These are phyloP conservation scores for Grifola frondosa DNA, from an alignment of 1,284 basidiomycete genomes.

Conservation along the genomic window DNA sequence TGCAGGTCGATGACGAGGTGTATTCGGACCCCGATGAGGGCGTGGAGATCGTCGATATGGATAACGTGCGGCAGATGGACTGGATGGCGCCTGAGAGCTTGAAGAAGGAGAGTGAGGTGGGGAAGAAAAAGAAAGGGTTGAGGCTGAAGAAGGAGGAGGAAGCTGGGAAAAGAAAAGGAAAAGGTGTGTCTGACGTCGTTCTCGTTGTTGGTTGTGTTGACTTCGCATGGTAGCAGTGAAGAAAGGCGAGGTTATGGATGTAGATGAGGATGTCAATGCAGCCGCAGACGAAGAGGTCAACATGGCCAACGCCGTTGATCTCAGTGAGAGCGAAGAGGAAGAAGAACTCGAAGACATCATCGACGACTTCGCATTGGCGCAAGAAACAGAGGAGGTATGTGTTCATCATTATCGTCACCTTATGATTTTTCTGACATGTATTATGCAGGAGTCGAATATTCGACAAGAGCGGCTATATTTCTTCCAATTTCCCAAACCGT, in stretches of 20 bases:
- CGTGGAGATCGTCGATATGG: conserved; percentile 87
- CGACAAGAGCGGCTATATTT: conserved; percentile 77
- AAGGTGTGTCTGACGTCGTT: conserved; percentile 32
- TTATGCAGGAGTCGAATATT: conserved; percentile 44
- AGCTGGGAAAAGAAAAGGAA: conserved; percentile 29
- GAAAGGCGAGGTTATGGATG: conserved; percentile 29
- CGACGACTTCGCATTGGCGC: conserved; percentile 68
- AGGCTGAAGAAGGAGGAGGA: conserved; percentile 50
- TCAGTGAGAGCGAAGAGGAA: conserved; percentile 85
- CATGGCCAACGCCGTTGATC: conserved; percentile 70
- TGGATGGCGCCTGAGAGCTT: conserved; percentile 88
- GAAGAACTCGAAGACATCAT: conserved; percentile 84
- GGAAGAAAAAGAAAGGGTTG: conserved; percentile 41
- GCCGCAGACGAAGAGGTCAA: conserved; percentile 47
- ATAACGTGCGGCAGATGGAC: conserved; percentile 76
- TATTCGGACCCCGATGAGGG: conserved; percentile 91
- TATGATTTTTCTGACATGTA: conserved; percentile 4
- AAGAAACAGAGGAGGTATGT: conserved; percentile 41
- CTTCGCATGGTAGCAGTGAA: conserved; percentile 2
- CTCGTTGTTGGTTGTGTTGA: not conserved
- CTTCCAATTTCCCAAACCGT: conserved; percentile 91
- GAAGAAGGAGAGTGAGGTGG: conserved; percentile 50
- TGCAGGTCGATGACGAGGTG: conserved; percentile 56
- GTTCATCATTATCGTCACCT: conserved; percentile 1
- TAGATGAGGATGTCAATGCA: too few relatives aligned